Base-by-base conservation (phyloP, 108 stramenopile genomes). In the Craspedostauros australis region DNA sequence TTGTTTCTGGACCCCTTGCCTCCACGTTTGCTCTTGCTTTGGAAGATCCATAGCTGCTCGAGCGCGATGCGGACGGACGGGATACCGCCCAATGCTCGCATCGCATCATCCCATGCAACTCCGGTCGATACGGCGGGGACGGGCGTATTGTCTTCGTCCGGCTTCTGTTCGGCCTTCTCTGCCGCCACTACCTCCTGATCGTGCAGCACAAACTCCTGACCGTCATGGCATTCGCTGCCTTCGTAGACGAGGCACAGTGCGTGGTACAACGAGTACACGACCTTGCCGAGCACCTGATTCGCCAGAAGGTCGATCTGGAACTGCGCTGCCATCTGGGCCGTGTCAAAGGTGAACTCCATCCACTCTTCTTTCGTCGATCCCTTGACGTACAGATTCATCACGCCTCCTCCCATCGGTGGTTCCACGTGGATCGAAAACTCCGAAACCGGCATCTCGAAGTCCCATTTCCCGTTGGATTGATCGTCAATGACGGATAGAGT, bases 61-160 rank as follows among this genome's bases (percentile, higher is more conserved):
- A 75, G 28, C 12, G 58, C 60, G 34, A 68, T 53, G 29, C 73
- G 61, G 30, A 75, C 53, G 20, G 66, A 41, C 4, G 73, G 66
- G 33, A 68, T 57, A 29, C 72, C 50, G 53, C 62, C 50, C 68
- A 89, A 58, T 36, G 80, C 81, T n/a, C 83, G 64, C 70, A 79
- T 80, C 11, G 65, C 73, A 76, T 89, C 83, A 55, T 89, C 83
- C 51, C 83, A 76, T 19, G 83, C 76, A 1, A 82, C 65, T 14
- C 80, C 77, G 0, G 31, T 50, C n/a, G 18, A 24, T 1, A 41
- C 9, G 0, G 51, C 18, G 2, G 34, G 42, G 4, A 1, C 1
- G 6, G 42, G 4, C 31, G 32, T 31, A 4, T 54, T 46, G 29
- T 31, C 57, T 0, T 56, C 54, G 3, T 56, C 40, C 12, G 44